phyloP scores from a whole-genome alignment of 805 yeast genomes.

The Yamadazyma sp. region DNA sequence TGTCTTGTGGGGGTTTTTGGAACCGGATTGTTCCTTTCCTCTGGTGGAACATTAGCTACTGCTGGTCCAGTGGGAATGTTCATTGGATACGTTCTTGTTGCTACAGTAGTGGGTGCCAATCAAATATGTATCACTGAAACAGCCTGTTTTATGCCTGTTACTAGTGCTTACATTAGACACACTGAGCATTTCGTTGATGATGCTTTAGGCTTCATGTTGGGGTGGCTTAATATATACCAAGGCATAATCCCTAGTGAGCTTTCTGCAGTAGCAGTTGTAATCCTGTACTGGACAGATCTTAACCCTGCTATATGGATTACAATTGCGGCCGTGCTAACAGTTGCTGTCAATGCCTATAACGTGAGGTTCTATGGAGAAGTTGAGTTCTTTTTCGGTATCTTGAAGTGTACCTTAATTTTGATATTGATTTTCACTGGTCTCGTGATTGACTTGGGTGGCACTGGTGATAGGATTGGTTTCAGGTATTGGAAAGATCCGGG shows the following conservation, averaged over 20 bases:
- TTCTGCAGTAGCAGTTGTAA: conserved; percentile 51
- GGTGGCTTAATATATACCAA: conserved; percentile 34
- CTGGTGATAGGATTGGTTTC: conserved; percentile 37
- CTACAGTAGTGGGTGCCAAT: conserved; percentile 29
- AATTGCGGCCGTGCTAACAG: conserved; percentile 40
- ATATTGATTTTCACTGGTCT: conserved; percentile 39
- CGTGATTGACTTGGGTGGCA: conserved; percentile 38
- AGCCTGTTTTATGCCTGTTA: conserved; percentile 38
- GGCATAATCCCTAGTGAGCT: conserved; percentile 47
- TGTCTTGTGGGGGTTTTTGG: conserved; percentile 24
- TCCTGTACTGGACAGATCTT: conserved; percentile 52
- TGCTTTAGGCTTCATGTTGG: conserved; percentile 36
- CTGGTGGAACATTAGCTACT: conserved; percentile 20
- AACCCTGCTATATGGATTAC: conserved; percentile 49
- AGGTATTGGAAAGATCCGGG: conserved; percentile 35
- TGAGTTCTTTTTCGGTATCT: conserved; percentile 47
- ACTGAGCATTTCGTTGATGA: conserved; percentile 39
- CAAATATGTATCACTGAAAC: conserved; percentile 40
- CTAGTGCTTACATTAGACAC: conserved; percentile 40
- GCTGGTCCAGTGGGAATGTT: conserved; percentile 40
- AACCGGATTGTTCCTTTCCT: conserved; percentile 17
- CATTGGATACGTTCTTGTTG: conserved; percentile 34
- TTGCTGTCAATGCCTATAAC: conserved; percentile 44
- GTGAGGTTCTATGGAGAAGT: conserved; percentile 52
- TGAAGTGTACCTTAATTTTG: conserved; percentile 36